Evolutionary conservation across 257 asterid species (phyloP).

Genomic region (Perilla frutescens): DNA sequence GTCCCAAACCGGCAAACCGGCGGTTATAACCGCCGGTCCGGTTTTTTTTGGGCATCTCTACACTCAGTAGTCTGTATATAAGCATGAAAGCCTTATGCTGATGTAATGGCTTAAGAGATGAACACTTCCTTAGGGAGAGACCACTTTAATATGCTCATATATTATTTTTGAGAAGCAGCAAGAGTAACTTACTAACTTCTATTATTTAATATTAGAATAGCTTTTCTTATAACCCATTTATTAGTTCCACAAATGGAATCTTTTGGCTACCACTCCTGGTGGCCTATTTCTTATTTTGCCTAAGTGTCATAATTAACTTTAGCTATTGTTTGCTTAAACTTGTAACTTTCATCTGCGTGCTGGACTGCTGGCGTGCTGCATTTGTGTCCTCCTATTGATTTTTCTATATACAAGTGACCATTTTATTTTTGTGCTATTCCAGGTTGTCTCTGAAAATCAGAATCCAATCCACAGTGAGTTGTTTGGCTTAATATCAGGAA

Average conservation of each 20-base stretch:
- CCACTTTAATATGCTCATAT: constrained; percentile 4
- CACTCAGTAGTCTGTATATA: neutral
- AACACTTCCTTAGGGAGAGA: constrained; percentile 5
- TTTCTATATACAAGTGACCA: constrained; percentile 21
- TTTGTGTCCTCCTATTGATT: constrained; percentile 5
- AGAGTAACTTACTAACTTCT: no score
- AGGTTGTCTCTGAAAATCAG: constrained; percentile 74
- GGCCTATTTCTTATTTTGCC: neutral
- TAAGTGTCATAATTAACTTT: constrained; percentile 19
- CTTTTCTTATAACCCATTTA: neutral
- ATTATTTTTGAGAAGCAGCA: neutral
- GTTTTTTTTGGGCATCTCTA: no score
- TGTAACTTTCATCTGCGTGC: constrained; percentile 16
- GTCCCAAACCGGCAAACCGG: no score
- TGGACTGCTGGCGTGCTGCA: constrained; percentile 9
- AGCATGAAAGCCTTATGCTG: neutral
- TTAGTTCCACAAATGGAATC: neutral
- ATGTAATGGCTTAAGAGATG: constrained; percentile 7
- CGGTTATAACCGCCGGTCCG: no score
- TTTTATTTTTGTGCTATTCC: constrained; percentile 32
- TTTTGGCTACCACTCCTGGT: neutral
- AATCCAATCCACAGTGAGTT: constrained; percentile 70
- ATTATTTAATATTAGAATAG: constrained; percentile 11
- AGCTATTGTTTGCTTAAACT: constrained; percentile 5
- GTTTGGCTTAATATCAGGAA: constrained; percentile 50